These are phyloP conservation scores for Emericellopsis terricola DNA, from an alignment of 495 filamentous ascomycete genomes.

Conservation along the genomic window DNA sequence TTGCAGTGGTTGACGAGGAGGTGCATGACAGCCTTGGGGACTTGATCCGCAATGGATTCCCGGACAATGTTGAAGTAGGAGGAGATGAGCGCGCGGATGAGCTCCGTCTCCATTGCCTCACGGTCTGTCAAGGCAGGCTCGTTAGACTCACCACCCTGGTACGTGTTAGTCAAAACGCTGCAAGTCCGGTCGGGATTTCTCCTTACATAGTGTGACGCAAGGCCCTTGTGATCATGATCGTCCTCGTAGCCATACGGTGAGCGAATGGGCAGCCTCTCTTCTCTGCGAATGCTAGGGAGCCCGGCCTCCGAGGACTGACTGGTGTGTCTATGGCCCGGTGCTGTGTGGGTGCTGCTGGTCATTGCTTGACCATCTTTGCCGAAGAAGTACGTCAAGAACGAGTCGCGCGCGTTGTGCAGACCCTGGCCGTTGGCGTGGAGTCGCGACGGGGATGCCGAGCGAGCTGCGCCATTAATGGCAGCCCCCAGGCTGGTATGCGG, in stretches of 20 bases:
- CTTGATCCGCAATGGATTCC: slow-evolving; percentile 92
- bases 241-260: slow-evolving; percentile 14
- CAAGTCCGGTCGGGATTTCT: slow-evolving; percentile 10
- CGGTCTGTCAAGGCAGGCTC: slow-evolving; percentile 86
- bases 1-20: slow-evolving; percentile 96
- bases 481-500: slow-evolving; percentile 44
- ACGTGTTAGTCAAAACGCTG: not conserved
- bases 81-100: slow-evolving; percentile 88
- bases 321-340: slow-evolving; percentile 36
- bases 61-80: slow-evolving; percentile 98
- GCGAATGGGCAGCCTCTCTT: slow-evolving; percentile 34
- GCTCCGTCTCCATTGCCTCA: slow-evolving; percentile 90
- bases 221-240: slow-evolving; percentile 12
- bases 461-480: slow-evolving; percentile 47
- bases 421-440: slow-evolving; percentile 37
- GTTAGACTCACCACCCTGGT: slow-evolving; percentile 22
- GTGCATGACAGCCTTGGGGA: slow-evolving; percentile 98
- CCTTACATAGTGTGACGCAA: slow-evolving; percentile 36
- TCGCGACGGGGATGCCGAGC: slow-evolving; percentile 43
- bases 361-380: slow-evolving; percentile 83
- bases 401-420: slow-evolving; percentile 44
- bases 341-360: slow-evolving; percentile 5
- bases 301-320: slow-evolving; percentile 62
- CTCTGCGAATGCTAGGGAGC: slow-evolving; percentile 62
- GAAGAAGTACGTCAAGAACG: slow-evolving; percentile 97